Evolutionary conservation across 2,329 filamentous ascomycete species (phyloP).

Genomic region (Diplodia corticola): DNA sequence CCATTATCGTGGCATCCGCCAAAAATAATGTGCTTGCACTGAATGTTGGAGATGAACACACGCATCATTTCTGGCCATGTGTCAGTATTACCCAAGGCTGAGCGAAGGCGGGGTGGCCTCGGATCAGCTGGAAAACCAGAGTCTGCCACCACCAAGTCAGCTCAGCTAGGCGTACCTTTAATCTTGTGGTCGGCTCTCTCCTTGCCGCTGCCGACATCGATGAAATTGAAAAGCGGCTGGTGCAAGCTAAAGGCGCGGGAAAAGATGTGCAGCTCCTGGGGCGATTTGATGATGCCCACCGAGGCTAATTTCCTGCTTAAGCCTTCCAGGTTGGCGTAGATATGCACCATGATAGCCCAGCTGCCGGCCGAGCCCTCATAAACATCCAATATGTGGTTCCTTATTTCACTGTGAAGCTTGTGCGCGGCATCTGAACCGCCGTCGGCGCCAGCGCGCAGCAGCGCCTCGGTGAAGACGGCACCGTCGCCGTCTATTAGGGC

Average conservation of each 20-base stretch:
- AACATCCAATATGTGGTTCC: conserved; percentile 42
- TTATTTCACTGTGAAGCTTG: conserved; percentile 44
- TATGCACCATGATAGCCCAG: conserved; percentile 49
- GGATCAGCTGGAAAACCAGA: background rate
- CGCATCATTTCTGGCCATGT: conserved; percentile 44
- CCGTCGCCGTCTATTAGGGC: conserved; percentile 53
- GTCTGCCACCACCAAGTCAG: background rate
- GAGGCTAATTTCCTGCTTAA: conserved; percentile 45
- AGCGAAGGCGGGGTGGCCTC: background rate
- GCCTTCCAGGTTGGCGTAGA: conserved; percentile 51
- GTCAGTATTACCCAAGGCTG: background rate
- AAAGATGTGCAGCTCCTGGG: conserved; percentile 45
- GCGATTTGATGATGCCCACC: conserved; percentile 42
- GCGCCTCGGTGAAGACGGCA: conserved; percentile 48
- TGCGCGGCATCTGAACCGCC: conserved; percentile 51
- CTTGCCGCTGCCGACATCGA: conserved; percentile 50
- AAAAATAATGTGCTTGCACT: conserved; percentile 51
- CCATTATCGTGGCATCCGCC: conserved; percentile 51
- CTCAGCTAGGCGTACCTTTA: conserved; percentile 35
- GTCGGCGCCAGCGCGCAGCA: conserved; percentile 44
- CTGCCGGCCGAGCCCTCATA: conserved; percentile 42
- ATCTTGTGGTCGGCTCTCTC: conserved; percentile 52
- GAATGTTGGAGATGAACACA: conserved; percentile 47
- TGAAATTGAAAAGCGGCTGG: conserved; percentile 49
- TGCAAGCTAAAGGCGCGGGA: conserved; percentile 47